These are phyloP conservation scores for Chamaecyparis obtusa DNA, from an alignment of 75 land plant genomes.

Conservation along the genomic window DNA sequence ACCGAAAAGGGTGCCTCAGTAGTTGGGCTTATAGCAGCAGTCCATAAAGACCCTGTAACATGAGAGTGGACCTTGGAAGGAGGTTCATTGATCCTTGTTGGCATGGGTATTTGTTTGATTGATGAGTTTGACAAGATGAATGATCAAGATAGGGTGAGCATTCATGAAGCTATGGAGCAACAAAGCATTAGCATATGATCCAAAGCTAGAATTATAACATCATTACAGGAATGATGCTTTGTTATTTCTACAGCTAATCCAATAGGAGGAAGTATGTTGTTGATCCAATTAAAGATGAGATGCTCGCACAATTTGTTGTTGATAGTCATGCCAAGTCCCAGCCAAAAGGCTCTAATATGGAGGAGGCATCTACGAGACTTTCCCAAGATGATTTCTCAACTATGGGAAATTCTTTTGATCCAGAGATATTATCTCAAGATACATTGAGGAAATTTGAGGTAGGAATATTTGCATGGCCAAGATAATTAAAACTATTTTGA, in stretches of 20 bases:
- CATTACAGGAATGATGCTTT: conserved; percentile 96
- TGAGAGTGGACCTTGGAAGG: conserved; percentile 98
- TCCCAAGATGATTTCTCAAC: conserved; percentile 33
- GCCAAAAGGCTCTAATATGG: conserved; percentile 53
- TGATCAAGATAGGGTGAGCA: conserved; percentile 99
- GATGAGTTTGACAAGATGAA: conserved; percentile 99
- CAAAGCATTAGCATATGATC: conserved; percentile 99
- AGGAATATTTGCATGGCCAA: conserved; percentile 94
- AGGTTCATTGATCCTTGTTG: conserved; percentile 95
- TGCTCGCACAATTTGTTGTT: conserved; percentile 95
- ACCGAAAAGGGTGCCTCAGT: conserved; percentile 99
- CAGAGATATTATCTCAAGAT: conserved; percentile 95
- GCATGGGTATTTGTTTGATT: conserved; percentile 90
- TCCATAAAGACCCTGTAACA: conserved; percentile 98
- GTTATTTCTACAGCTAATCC: conserved; percentile 99
- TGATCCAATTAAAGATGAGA: conserved; percentile 92
- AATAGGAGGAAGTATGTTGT: conserved; percentile 96
- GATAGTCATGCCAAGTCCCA: conserved; percentile 94
- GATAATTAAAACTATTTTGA: no score
- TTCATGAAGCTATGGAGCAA: conserved; percentile 99
- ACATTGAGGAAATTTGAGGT: conserved; percentile 82
- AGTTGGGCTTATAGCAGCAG: conserved; percentile 95
- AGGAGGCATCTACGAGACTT: conserved; percentile 23
- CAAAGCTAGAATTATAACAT: conserved; percentile 97
- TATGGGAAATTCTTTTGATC: conserved; percentile 41